Evolutionary conservation across 441 rosid genomes (phyloP).

Genomic region (Gossypium trilobum): DNA sequence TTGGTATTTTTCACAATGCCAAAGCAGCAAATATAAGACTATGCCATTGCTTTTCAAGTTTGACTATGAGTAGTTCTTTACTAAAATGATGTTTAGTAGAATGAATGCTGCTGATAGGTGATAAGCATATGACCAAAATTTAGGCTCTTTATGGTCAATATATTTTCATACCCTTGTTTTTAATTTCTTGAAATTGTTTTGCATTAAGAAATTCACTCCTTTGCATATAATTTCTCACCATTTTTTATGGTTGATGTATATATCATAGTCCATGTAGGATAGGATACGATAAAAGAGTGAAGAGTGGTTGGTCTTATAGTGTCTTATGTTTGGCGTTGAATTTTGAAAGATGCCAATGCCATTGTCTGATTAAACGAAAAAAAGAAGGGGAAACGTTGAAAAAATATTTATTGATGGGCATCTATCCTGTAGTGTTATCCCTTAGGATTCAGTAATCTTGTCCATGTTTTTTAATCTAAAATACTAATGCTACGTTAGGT

Average conservation of each 20-base stretch:
- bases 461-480: not conserved
- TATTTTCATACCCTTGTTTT: not conserved
- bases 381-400: not conserved
- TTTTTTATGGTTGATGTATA: not conserved
- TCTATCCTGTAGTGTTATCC: not conserved
- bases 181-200: slow-evolving; percentile 6
- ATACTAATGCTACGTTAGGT: not conserved
- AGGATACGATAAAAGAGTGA: not conserved
- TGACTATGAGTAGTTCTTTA: not conserved
- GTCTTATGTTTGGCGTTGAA: not conserved
- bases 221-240: not conserved
- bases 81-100: not conserved
- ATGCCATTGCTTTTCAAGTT: not conserved
- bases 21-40: not conserved
- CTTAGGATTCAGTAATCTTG: not conserved
- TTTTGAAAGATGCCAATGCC: not conserved
- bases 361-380: not conserved
- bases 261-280: not conserved
- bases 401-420: not conserved
- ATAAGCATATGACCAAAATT: not conserved
- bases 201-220: not conserved
- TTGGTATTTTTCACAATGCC: not conserved
- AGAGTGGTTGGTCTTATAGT: not conserved
- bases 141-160: not conserved
- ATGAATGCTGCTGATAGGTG: not conserved